A percentile compares a stretch with the other conserved stretches of the same genome.
These are phyloP conservation scores for Durusdinium trenchii DNA, from an alignment of 73 alveolate species.

Conservation along the genomic window DNA sequence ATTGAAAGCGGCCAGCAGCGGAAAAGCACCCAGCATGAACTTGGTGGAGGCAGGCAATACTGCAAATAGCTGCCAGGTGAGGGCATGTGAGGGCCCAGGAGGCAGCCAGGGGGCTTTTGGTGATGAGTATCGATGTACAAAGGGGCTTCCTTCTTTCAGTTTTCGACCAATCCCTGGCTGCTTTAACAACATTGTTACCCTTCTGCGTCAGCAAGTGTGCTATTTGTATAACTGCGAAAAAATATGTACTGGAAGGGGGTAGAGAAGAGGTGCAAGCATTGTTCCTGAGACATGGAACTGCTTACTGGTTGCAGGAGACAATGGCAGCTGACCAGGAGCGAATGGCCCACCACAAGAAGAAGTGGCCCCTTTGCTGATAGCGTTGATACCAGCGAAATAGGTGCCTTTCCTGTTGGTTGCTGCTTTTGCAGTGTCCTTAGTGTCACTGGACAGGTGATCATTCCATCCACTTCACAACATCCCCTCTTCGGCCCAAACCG, in stretches of 20 bases:
- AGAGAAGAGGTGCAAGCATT: not conserved
- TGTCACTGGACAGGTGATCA: too few species aligned
- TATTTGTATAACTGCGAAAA: too few species aligned
- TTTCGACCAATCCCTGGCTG: not conserved
- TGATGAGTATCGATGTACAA: not conserved
- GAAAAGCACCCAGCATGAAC: slow-evolving; percentile 50
- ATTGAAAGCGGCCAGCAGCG: slow-evolving; percentile 7
- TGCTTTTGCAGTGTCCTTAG: too few species aligned
- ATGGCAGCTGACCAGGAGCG: slow-evolving; percentile 77
- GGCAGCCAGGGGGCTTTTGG: not conserved
- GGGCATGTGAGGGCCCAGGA: not conserved
- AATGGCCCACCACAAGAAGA: slow-evolving; percentile 77
- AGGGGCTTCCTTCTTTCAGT: not conserved
- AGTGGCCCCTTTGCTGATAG: not conserved
- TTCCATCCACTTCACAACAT: too few species aligned
- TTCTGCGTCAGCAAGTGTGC: too few species aligned
- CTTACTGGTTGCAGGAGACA: slow-evolving; percentile 23
- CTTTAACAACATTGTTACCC: too few species aligned
- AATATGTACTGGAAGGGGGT: too few species aligned
- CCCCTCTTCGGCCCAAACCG: too few species aligned
- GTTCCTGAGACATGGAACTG: not conserved
- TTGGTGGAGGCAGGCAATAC: slow-evolving; percentile 43
- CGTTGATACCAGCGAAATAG: too few species aligned
- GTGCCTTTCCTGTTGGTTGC: not conserved
- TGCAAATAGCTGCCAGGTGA: not conserved